Evolutionary conservation across 1,284 basidiomycete species (phyloP).

Genomic region (Porphyrellus sp.): DNA sequence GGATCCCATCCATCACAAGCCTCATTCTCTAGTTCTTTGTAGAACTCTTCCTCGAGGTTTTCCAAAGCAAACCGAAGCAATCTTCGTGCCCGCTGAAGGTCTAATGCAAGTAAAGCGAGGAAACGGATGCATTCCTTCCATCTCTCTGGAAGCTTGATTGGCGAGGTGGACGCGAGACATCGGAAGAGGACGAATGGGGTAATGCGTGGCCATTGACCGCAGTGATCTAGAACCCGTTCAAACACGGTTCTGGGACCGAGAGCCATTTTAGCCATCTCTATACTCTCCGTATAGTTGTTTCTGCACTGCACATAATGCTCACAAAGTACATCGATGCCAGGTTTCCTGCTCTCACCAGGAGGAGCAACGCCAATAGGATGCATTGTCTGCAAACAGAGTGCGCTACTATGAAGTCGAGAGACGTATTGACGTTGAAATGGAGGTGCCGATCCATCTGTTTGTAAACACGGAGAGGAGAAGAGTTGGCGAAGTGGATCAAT

Average conservation of each 20-base stretch:
- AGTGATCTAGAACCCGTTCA: background rate
- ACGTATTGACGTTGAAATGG: background rate
- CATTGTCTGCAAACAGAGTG: background rate
- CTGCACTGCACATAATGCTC: background rate
- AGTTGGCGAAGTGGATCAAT: background rate
- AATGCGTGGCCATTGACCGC: constrained; percentile 2
- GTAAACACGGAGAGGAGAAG: background rate
- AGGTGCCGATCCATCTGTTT: background rate
- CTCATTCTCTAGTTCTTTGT: background rate
- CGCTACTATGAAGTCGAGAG: background rate
- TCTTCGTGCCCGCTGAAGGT: background rate
- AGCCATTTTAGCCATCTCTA: background rate
- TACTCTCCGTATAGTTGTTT: background rate
- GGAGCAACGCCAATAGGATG: background rate
- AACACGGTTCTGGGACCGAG: background rate
- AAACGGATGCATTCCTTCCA: constrained; percentile 1
- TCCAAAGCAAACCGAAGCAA: background rate
- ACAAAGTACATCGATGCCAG: background rate
- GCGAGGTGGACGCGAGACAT: constrained; percentile 1
- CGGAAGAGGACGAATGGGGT: background rate
- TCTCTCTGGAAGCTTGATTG: background rate
- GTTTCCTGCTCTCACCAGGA: background rate
- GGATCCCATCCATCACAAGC: constrained; percentile 1
- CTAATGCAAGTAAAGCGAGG: background rate
- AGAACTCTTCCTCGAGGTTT: background rate